phyloP scores from a whole-genome alignment of 225 moss, liverwort and hornwort species.

The Bryoerythrophyllum caledonicum region DNA sequence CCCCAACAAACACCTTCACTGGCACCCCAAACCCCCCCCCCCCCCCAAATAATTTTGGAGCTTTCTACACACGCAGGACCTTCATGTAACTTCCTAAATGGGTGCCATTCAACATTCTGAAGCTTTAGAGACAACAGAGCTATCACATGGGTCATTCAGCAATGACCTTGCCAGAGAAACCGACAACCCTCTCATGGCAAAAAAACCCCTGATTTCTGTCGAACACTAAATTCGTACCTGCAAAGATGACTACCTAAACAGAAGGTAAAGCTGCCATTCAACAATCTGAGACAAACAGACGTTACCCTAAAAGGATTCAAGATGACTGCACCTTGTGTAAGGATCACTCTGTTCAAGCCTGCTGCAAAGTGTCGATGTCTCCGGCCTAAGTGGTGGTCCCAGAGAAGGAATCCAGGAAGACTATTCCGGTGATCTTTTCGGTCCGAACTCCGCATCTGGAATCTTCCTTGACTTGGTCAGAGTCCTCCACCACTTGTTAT shows the following conservation, averaged over 20 bases:
- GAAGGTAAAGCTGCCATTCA: background rate
- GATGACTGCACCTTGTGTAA: too few relatives aligned
- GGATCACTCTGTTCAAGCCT: too few relatives aligned
- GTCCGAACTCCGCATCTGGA: background rate
- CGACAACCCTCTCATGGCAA: too few relatives aligned
- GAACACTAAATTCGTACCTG: too few relatives aligned
- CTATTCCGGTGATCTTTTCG: constrained; percentile 1
- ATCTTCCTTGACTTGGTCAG: background rate
- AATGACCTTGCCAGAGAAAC: too few relatives aligned
- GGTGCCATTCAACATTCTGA: background rate
- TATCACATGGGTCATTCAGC: too few relatives aligned
- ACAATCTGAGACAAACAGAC: background rate
- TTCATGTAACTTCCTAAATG: background rate
- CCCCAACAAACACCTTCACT: background rate
- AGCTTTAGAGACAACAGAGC: background rate
- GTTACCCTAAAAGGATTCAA: too few relatives aligned
- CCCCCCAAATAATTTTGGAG: background rate
- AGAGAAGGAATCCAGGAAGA: constrained; percentile 4
- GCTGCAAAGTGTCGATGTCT: background rate
- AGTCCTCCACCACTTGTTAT: too few relatives aligned
- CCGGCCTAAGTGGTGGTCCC: background rate
- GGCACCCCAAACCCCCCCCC: background rate
- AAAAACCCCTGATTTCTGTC: too few relatives aligned
- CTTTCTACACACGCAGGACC: background rate
- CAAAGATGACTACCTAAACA: background rate